Conservation (phyloP, 768 basidiomycete genomes). For the Suillus fuscotomentosus region DNA sequence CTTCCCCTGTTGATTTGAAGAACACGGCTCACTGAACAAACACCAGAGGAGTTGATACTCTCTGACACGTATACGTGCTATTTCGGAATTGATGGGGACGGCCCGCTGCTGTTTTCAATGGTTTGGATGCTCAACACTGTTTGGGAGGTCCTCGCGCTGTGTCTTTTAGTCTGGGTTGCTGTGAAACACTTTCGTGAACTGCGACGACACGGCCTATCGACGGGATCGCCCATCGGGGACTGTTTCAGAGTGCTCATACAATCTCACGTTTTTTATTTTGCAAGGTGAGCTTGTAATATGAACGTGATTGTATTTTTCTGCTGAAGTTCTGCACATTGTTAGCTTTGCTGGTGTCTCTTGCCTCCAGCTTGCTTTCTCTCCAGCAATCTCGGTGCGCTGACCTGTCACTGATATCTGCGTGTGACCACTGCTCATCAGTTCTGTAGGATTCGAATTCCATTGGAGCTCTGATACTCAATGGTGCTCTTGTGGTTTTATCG, state of each 20-base stretch:
- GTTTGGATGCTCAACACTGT: neutral
- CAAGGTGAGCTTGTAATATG: neutral
- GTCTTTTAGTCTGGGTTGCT: neutral
- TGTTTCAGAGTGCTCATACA: neutral
- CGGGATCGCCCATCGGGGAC: neutral
- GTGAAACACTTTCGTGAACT: neutral
- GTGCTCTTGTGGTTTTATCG: no score
- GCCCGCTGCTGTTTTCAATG: accelerated
- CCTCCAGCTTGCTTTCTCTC: neutral
- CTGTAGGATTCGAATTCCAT: no score
- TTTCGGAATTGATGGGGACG: no score
- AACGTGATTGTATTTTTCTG: neutral
- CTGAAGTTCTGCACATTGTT: neutral
- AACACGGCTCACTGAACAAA: neutral
- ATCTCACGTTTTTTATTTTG: neutral
- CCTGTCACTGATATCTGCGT: no score
- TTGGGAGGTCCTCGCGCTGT: neutral
- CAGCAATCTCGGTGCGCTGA: no score
- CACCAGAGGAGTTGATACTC: neutral
- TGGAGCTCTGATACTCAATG: no score
- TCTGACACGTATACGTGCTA: neutral
- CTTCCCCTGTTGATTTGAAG: no score
- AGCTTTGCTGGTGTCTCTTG: neutral
- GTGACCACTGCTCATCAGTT: no score
- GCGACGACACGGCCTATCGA: neutral